Evolutionary conservation across 2,329 filamentous ascomycete genomes (phyloP), one percentile per base, ranked within the genome.

Genomic region (Trichophyton benhamiae): DNA sequence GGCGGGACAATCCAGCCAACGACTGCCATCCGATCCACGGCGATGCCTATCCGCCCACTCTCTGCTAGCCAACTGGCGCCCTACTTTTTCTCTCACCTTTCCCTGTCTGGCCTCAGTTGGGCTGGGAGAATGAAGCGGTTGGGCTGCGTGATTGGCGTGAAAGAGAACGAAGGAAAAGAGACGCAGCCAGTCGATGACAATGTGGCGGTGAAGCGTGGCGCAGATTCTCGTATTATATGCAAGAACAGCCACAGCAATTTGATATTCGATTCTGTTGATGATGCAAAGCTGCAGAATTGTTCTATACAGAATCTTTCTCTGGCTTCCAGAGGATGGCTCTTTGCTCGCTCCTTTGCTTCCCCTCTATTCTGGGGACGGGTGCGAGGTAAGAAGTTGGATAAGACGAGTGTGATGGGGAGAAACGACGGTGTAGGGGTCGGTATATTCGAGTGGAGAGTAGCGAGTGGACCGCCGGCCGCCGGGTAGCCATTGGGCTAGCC

Each of bases 61-160:
- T 53, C 49, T 6, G 49, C 27, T 53, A 25, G 49, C 49, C 49
- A 53, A 53, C 49, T 53, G 49, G 49, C 22, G 22, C 27, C 49
- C 49, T 30, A 30, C 20, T 53, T 30, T 53, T 53, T 25, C 46
- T 44, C n/a, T 44, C 46, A 11, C 49, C 27, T 15, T n/a, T 53
- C 49, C 49, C 27, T 33, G 49, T 13, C 9, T 15, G 49, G 49
- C 49, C 49, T 27, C 22, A 27, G 49, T 53, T 53, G 49, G 49
- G 49, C 49, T 53, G 49, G 49, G 49, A 53, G 22, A 53, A 53
- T 53, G 49, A 53, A 53, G 49, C 49, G 49, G 49, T 53, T 53
- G 49, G 49, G 49, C 49, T 53, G 49, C 49, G 22, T 53, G 49
- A 53, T 53, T 53, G 49, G 49, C 41, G 41, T 44, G 41, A 44